These are phyloP conservation scores for Epichloe baconii DNA, from an alignment of 2,329 filamentous ascomycete genomes.

Conservation along the genomic window DNA sequence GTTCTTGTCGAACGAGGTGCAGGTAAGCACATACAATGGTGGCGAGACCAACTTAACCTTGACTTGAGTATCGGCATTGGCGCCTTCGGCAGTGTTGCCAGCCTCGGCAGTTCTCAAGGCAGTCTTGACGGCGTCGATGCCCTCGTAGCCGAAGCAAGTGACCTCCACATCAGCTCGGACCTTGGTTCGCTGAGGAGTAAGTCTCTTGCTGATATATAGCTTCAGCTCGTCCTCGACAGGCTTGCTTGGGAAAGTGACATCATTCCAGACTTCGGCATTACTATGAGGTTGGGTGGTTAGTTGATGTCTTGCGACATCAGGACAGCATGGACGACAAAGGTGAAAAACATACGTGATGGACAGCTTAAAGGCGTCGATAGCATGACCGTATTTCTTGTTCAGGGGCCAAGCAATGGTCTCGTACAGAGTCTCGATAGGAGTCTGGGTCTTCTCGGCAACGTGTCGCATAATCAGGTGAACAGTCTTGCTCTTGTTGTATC, in stretches of 20 bases:
- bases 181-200: slow-evolving; percentile 97
- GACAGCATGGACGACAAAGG: neutral
- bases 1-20: slow-evolving; percentile 87
- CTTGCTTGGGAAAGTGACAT: slow-evolving; percentile 77
- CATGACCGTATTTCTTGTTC: slow-evolving; percentile 94
- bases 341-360: slow-evolving; percentile 68
- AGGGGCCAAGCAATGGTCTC: slow-evolving; percentile 92
- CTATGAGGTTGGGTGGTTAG: slow-evolving; percentile 27
- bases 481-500: slow-evolving; percentile 99
- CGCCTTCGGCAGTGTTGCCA: slow-evolving; percentile 58
- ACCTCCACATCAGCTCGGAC: slow-evolving; percentile 96
- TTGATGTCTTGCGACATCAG: neutral
- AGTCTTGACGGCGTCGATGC: slow-evolving; percentile 94
- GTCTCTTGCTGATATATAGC: slow-evolving; percentile 90
- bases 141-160: slow-evolving; percentile 89
- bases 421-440: slow-evolving; percentile 89
- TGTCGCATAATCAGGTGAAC: slow-evolving; percentile 98
- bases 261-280: slow-evolving; percentile 92
- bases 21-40: slow-evolving; percentile 90
- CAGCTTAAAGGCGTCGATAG: slow-evolving; percentile 96
- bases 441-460: slow-evolving; percentile 91
- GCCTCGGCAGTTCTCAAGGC: slow-evolving; percentile 85
- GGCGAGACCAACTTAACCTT: slow-evolving; percentile 98
- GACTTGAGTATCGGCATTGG: slow-evolving; percentile 63
- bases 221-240: slow-evolving; percentile 80